Base-by-base conservation (phyloP, 331 rosid species). In the Cucumis variabilis region DNA sequence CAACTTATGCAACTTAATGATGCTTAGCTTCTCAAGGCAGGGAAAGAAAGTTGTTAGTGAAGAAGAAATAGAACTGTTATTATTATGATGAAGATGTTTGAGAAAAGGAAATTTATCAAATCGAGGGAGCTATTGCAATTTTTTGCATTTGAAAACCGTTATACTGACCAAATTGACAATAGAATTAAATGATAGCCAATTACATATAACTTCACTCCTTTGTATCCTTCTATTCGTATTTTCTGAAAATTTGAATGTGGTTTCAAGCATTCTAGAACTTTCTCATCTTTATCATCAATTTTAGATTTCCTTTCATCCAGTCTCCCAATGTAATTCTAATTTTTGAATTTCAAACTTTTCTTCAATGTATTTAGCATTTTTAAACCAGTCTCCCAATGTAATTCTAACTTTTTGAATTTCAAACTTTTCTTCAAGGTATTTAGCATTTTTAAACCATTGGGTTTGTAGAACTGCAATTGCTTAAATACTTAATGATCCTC, bases 61-160 rank as follows among this genome's bases (percentile, higher is more conserved):
- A 7, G 19, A 76, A 46, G 9, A 46, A 76, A 23, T 30, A 4
- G 23, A 10, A 10, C 46, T 6, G 33, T 76, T 46, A 2, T 6
- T 1, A 13, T 17, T 11, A 13, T 46, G 82, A 23, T 0, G 1
- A 13, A 76, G 62, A n/a, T 44, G 8, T 17, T 76, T 46, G 60
- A 76, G 82, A 23, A 16, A 51, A 51, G 84, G 84, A 79, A 51
- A 79, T 53, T 79, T 67, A 79, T 27, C 46, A 16, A 79, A 79
- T 51, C 6, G 41, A 15, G 68, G 44, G 25, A 79, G 84, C 9
- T 19, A 25, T 16, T 50, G 25, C 67, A 79, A 50, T 53, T 24
- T 79, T 0, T 2, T 3, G 4, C 84, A 79, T 0, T 1, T 0
- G 27, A 15, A 15, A 17, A 79, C 23, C 25, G 53, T 8, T 24